phyloP scores from a whole-genome alignment of 129 eudicot species.

The Apium graveolens region DNA sequence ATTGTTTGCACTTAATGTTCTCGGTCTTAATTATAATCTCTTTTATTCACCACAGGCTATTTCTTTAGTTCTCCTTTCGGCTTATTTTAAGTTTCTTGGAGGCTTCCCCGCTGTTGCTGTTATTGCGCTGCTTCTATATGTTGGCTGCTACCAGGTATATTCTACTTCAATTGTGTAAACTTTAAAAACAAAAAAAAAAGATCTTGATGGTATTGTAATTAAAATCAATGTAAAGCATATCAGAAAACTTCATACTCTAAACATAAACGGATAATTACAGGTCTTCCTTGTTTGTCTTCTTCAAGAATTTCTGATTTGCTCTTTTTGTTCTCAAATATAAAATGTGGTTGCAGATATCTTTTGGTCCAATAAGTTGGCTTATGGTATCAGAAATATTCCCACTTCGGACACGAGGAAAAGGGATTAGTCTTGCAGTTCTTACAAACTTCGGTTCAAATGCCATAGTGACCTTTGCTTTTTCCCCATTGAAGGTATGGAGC shows the following conservation, averaged over 20 bases:
- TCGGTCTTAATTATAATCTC: neutral
- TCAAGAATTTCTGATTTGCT: neutral
- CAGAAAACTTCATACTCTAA: neutral
- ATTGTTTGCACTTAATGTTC: neutral
- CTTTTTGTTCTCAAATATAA: neutral
- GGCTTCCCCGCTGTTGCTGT: constrained; percentile 77
- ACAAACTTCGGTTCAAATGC: constrained; percentile 96
- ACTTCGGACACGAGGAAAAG: constrained; percentile 90
- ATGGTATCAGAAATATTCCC: constrained; percentile 99
- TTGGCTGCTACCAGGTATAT: constrained; percentile 91
- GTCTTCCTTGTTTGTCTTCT: neutral
- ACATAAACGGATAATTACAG: neutral
- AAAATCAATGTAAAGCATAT: neutral
- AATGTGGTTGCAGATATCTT: constrained; percentile 61
- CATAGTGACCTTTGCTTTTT: constrained; percentile 84
- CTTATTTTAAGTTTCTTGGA: constrained; percentile 88
- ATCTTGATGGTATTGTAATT: neutral
- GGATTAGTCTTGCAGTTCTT: constrained; percentile 92
- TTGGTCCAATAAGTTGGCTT: constrained; percentile 99
- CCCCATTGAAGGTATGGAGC: constrained; percentile 68
- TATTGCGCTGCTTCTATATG: constrained; percentile 85
- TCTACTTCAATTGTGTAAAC: neutral
- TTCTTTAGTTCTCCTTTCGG: constrained; percentile 78
- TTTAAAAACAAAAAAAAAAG: neutral
- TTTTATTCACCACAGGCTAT: constrained; percentile 41